Base-by-base conservation (phyloP, 2,329 filamentous ascomycete genomes). In the Fonsecaea multimorphosa region DNA sequence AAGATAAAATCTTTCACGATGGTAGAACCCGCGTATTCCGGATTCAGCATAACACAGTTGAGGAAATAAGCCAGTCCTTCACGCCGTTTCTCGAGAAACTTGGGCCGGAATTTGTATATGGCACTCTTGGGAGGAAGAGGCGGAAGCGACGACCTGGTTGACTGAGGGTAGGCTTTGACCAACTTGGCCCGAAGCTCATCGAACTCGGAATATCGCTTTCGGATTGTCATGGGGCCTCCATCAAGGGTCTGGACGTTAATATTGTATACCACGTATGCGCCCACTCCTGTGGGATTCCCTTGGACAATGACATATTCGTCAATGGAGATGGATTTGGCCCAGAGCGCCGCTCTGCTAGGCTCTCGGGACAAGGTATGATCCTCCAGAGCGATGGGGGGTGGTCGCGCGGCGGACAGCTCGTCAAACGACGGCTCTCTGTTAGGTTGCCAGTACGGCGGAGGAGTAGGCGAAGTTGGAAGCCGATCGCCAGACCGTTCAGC, bases 211-310 rank as follows among this genome's bases (percentile, higher is more conserved):
- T 97, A 98, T 76, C 93, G 82, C 68, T 60, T 88, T 52, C 84
- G 82, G 68, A 87, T 82, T 61, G 79, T 82, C 75, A 88, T 86
- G 27, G 84, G 82, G 27, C 83, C 82, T 58, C 86, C 84, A 77
- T 88, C 90, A 58, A 98, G 81, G 2, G 93, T 97, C 76, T 95
- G 89, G 52, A 99, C 91, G 55, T 85, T 87, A 73, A 95, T 93
- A 75, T 92, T 95, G 91, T 92, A 99, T 7, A 97, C 93, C 1
- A 97, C 92, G 80, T 98, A 99, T 1, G 93, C 91, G n/a, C 94
- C 94, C 55, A 89, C 80, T 5, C 85, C 85, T 24, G 64, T 58
- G 2, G 67, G 61, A 46, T 64, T 69, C 8, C 86, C 87, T 67
- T 83, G 82, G 32, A 90, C 83, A 69, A 89, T 81, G 36, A 85